Conservation (phyloP, 805 yeast species). For the Kazachstania viticola region DNA sequence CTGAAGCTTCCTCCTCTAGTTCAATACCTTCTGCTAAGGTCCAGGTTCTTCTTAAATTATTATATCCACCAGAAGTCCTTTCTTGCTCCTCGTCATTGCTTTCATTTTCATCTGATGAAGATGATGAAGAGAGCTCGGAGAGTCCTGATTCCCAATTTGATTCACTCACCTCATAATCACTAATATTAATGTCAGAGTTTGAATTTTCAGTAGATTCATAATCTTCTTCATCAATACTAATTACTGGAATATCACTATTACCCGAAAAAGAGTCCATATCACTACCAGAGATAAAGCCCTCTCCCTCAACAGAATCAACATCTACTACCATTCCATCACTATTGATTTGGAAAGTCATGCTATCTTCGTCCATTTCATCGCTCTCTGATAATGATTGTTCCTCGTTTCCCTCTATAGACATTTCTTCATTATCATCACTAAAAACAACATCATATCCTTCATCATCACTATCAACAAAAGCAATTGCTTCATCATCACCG, state of each 20-base stretch:
- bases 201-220: too few species aligned
- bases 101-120: constrained; percentile 20
- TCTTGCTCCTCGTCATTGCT: neutral
- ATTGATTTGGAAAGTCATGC: constrained; percentile 13
- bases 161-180: constrained; percentile 26
- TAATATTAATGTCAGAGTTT: constrained; percentile 26
- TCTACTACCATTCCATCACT: constrained; percentile 20
- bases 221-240: constrained; percentile 18
- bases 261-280: constrained; percentile 21
- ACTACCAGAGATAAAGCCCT: constrained; percentile 16
- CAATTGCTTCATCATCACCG: constrained; percentile 32
- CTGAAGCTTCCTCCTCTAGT: constrained; percentile 20
- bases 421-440: constrained; percentile 18
- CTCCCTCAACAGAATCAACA: constrained; percentile 4
- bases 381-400: neutral
- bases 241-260: constrained; percentile 14
- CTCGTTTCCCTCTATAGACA: neutral
- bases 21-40: constrained; percentile 20
- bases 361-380: neutral
- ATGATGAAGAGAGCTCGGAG: constrained; percentile 23
- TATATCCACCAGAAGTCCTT: constrained; percentile 4
- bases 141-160: constrained; percentile 29
- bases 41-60: constrained; percentile 22
- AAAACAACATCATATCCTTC: constrained; percentile 27
- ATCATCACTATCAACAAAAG: constrained; percentile 27